Base-by-base conservation (phyloP, 2,329 filamentous ascomycete species). In the Colletotrichum musae region DNA sequence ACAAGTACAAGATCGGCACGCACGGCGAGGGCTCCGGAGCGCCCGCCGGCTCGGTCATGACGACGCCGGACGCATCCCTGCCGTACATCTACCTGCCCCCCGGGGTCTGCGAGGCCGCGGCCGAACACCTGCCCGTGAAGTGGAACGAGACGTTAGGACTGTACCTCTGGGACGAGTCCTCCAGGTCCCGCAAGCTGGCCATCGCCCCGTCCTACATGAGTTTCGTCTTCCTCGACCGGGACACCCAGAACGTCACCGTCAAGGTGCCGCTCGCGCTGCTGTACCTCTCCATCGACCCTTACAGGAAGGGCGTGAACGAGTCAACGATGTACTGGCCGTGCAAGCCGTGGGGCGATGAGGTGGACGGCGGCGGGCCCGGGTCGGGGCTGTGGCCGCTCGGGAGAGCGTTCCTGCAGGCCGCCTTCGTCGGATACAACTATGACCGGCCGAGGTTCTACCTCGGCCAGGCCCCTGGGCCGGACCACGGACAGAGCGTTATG, bases 161-260 rank as follows among this genome's bases (percentile, higher is more conserved):
- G n/a, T 61, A 53, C 21, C 13, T 53, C 12, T 61, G 48, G 58
- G 6, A 61, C 4, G 15, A n/a, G 36, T n/a, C 32, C 5, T 13
- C 3, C 58, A 28, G 28, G 28, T 32, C 28, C 28, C 2, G 10
- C 5, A 7, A 32, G 10, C 21, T 61, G 4, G 15, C 45, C 39
- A 53, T 43, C 36, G 28, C 58, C 2, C 36, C 58, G 10, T 36
- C 58, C 5, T 61, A 53, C 48, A 61, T 61, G 58, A 4, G n/a
- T 2, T 61, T 61, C 13, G 48, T 53, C 9, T 53, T 61, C 10
- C 15, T 18, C 2, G 48, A 61, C n/a, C 12, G 41, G 21, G 12
- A n/a, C 4, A 24, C 15, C 5, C 9, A 26, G 2, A 61, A 61
- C 15, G 18, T 53, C 21, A 61, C 36, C 18, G 32, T 61, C 21